phyloP scores from a whole-genome alignment of 2,329 filamentous ascomycete genomes.

The Xylariales sp. region DNA sequence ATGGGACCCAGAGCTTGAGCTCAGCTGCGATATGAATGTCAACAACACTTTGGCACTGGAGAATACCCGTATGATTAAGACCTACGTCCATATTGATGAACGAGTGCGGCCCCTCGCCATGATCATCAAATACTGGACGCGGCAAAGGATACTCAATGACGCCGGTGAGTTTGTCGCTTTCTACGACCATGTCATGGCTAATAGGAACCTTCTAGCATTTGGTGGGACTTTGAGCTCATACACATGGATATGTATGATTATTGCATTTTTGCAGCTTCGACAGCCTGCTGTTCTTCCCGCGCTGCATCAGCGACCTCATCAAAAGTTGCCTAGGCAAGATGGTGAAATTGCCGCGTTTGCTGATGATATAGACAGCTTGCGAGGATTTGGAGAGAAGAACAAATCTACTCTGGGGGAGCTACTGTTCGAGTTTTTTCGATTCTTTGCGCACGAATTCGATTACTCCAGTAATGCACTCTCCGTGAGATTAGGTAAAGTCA shows the following conservation, averaged over 20 bases:
- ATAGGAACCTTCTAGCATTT: constrained; percentile 68
- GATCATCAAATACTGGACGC: constrained; percentile 98
- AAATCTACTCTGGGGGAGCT: constrained; percentile 84
- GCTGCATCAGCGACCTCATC: constrained; percentile 78
- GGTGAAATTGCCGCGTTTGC: constrained; percentile 82
- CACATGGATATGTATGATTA: constrained; percentile 98
- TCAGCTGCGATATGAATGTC: constrained; percentile 98
- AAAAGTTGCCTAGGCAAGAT: constrained; percentile 70
- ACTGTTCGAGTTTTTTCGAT: constrained; percentile 95
- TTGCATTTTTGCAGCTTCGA: constrained; percentile 93
- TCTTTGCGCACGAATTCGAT: constrained; percentile 93
- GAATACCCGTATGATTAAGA: constrained; percentile 98
- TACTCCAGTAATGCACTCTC: constrained; percentile 88
- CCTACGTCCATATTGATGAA: constrained; percentile 92
- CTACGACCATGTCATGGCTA: constrained; percentile 13
- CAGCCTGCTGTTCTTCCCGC: constrained; percentile 86
- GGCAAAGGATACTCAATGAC: constrained; percentile 91
- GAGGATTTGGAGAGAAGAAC: constrained; percentile 81
- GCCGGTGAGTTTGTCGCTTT: constrained; percentile 73
- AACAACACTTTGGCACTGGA: constrained; percentile 96
- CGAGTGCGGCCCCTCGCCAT: constrained; percentile 92
- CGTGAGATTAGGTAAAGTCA: constrained; percentile 80
- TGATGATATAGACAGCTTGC: constrained; percentile 81
- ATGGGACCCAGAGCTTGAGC: constrained; percentile 91
- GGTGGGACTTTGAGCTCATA: constrained; percentile 97